Conservation (phyloP, 768 basidiomycete genomes). For the Macrolepiota albuminosa region DNA sequence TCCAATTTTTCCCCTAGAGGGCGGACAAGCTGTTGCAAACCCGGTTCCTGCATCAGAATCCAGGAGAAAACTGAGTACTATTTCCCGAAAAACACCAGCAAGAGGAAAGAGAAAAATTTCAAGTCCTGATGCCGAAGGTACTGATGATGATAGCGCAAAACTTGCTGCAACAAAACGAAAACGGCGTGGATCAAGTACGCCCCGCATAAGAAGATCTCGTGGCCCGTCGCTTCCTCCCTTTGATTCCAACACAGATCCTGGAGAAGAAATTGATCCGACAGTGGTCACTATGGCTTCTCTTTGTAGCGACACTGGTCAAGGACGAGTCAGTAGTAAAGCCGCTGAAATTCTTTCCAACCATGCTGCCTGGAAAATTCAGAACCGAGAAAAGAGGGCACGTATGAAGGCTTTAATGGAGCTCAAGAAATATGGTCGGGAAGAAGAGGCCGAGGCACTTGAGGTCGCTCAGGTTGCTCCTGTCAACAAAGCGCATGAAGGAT, state of each 20-base stretch:
- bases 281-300: slow-evolving; percentile 77
- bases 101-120: slow-evolving; percentile 17
- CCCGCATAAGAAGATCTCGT: slow-evolving; percentile 35
- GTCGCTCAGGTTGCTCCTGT: slow-evolving; percentile 15
- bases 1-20: background rate
- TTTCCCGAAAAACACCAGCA: background rate
- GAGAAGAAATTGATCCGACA: slow-evolving; percentile 80
- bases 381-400: slow-evolving; percentile 58
- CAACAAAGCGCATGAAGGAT: slow-evolving; percentile 13
- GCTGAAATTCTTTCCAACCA: slow-evolving; percentile 68
- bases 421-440: slow-evolving; percentile 66
- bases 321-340: slow-evolving; percentile 75
- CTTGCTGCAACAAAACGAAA: slow-evolving; percentile 14
- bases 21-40: background rate
- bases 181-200: slow-evolving; percentile 21
- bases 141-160: slow-evolving; percentile 11
- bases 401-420: slow-evolving; percentile 64
- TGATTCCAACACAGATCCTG: slow-evolving; percentile 57
- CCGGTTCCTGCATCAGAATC: background rate
- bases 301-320: slow-evolving; percentile 74
- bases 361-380: slow-evolving; percentile 65
- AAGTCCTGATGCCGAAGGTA: slow-evolving; percentile 12
- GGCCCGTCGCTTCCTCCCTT: slow-evolving; percentile 51
- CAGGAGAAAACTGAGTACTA: slow-evolving; percentile 1
- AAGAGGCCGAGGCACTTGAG: slow-evolving; percentile 32